Evolutionary conservation across 2,329 filamentous ascomycete genomes (phyloP), one percentile per base, ranked within the genome.

Genomic region (Epichloe amarillans): DNA sequence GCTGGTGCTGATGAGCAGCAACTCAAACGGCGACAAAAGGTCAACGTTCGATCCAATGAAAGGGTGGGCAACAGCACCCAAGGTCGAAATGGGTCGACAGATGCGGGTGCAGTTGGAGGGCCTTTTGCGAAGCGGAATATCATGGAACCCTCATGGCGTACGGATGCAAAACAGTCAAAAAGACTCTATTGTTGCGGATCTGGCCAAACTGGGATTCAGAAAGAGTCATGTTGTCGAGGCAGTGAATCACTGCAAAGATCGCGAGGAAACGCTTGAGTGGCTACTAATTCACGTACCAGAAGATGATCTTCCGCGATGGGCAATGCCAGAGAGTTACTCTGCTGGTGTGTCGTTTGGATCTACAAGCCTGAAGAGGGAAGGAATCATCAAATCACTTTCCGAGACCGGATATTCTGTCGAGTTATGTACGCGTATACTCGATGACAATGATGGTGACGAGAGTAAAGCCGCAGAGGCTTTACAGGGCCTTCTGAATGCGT

Each of bases 281-380:
- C 76, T 98, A 15, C 76, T 98, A 46, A 90, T 97, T 48, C 91
- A 98, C 66, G 89, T 98, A 2, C 93, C 93, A 1, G 93, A 98
- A 63, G 93, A 98, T 63, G 93, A 97, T 61, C 71, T 97, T n/a
- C 93, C 93, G 1, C 74, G 79, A 6, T 97, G 91, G 89, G 88
- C 88, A 58, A 71, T 98, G 41, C 93, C 93, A 0, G 90, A 94
- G 67, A 86, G 83, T 54, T 98, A 98, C 64, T 83, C 86, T 11
- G 91, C 90, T 30, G 93, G 93, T 21, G 83, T 97, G 26, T 88
- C 84, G 43, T 83, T 98, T 56, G 91, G 83, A 1, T 86, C 86
- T 47, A 85, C 83, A 6, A 85, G 96, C 63, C 66, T 96, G 54
- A 86, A 82, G 62, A 80, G 82, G 57, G 90, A 97, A 64, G 84